Evolutionary conservation across 1,284 basidiomycete genomes (phyloP).

Genomic region (Sphaerobolus stellatus): DNA sequence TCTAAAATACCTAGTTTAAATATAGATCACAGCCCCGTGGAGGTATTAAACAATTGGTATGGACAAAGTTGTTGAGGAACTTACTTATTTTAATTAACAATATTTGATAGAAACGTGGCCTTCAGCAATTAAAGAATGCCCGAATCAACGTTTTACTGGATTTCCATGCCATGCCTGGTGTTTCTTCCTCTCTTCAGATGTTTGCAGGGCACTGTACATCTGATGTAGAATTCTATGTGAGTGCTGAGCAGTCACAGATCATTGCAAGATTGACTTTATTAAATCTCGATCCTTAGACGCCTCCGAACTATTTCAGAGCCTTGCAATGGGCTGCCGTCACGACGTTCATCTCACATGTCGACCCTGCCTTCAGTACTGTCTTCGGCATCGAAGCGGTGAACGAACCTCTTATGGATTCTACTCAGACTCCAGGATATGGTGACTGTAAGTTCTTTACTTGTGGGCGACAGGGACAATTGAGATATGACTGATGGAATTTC

Average conservation of each 20-base stretch:
- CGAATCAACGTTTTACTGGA: conserved; percentile 69
- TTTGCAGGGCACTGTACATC: conserved; percentile 64
- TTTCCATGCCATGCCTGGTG: conserved; percentile 76
- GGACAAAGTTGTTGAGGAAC: conserved; percentile 24
- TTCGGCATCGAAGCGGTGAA: conserved; percentile 74
- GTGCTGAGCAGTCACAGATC: conserved; percentile 22
- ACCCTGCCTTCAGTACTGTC: conserved; percentile 64
- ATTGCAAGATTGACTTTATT: conserved; percentile 6
- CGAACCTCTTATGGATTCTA: conserved; percentile 70
- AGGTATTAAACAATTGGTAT: conserved; percentile 61
- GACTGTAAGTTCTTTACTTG: conserved; percentile 45
- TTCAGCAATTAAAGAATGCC: conserved; percentile 55
- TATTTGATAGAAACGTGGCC: conserved; percentile 51
- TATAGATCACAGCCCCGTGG: conserved; percentile 49
- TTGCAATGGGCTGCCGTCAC: conserved; percentile 77
- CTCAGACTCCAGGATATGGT: conserved; percentile 63
- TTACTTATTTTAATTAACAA: not conserved
- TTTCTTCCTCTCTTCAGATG: conserved; percentile 54
- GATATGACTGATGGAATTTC: not conserved
- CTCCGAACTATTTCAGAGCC: conserved; percentile 70
- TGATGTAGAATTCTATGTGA: conserved; percentile 72
- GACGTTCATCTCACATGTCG: conserved; percentile 66
- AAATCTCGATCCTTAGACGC: conserved; percentile 42
- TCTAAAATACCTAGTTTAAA: not conserved
- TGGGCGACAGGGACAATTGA: not conserved